These are phyloP conservation scores for Casaregolazyma lundiana DNA, from an alignment of 1,139 yeast genomes.

Conservation along the genomic window DNA sequence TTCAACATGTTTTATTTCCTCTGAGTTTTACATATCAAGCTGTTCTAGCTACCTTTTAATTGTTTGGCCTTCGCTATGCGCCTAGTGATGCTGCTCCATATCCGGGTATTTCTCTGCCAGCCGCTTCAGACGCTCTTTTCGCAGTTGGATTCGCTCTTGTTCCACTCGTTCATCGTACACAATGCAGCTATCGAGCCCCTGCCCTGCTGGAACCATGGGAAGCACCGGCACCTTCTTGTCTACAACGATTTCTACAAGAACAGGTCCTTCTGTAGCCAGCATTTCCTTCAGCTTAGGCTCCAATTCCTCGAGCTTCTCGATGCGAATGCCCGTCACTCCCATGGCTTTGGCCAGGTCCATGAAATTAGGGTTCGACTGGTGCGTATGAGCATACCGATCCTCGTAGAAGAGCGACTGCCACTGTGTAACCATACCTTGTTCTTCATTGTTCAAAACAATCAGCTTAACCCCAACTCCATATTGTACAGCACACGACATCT, in stretches of 20 bases:
- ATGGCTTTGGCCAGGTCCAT: slow-evolving; percentile 89
- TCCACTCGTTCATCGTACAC: slow-evolving; percentile 78
- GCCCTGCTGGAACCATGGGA: slow-evolving; percentile 98
- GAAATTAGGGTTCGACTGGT: slow-evolving; percentile 90
- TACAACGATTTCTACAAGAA: slow-evolving; percentile 81
- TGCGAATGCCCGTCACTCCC: slow-evolving; percentile 82
- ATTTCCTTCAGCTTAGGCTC: slow-evolving; percentile 62
- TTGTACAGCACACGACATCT: slow-evolving; percentile 90
- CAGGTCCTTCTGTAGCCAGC: slow-evolving; percentile 75
- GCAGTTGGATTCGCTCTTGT: slow-evolving; percentile 61
- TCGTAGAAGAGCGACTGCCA: slow-evolving; percentile 98
- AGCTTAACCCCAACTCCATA: slow-evolving; percentile 87
- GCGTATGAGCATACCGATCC: slow-evolving; percentile 94
- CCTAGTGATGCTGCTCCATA: neutral
- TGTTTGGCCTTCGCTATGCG: neutral
- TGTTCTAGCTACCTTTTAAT: too few relatives aligned
- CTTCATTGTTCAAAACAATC: slow-evolving; percentile 88
- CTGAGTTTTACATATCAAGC: too few relatives aligned
- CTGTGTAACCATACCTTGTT: slow-evolving; percentile 99
- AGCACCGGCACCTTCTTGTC: slow-evolving; percentile 96
- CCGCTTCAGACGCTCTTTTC: slow-evolving; percentile 44
- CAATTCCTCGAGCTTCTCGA: slow-evolving; percentile 63
- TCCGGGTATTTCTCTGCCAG: slow-evolving; percentile 10
- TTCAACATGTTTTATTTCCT: too few relatives aligned
- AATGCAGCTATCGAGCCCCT: slow-evolving; percentile 88